These are phyloP conservation scores for Carallia brachiata DNA, from an alignment of 345 rosid species.

Conservation along the genomic window DNA sequence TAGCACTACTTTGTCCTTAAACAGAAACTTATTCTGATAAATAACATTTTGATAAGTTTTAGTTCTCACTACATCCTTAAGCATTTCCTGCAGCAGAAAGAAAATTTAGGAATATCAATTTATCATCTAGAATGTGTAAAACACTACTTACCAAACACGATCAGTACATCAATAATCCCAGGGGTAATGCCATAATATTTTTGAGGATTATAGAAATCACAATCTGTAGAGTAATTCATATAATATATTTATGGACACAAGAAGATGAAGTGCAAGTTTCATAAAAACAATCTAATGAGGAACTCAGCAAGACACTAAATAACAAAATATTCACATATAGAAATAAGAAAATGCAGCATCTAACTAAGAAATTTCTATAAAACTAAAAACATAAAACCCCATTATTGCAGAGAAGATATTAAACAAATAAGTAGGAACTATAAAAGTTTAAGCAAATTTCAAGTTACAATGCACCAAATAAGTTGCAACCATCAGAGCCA, in stretches of 20 bases:
- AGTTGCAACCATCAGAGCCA: too few relatives aligned
- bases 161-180: too few relatives aligned
- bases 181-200: not conserved
- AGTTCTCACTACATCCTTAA: constrained; percentile 92
- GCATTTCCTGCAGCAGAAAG: constrained; percentile 76
- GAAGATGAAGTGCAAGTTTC: not conserved
- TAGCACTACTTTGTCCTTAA: constrained; percentile 86
- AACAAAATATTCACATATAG: not conserved
- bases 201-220: not conserved
- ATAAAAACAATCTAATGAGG: not conserved
- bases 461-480: too few relatives aligned
- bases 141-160: too few relatives aligned
- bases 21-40: constrained; percentile 84
- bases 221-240: not conserved
- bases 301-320: not conserved
- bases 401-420: too few relatives aligned
- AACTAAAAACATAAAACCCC: too few relatives aligned
- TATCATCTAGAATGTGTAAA: too few relatives aligned
- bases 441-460: not conserved
- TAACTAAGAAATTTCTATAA: not conserved
- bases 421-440: too few relatives aligned
- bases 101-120: constrained; percentile 11
- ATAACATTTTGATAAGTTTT: constrained; percentile 95
- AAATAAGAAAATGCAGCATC: not conserved
- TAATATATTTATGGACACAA: not conserved